Conservation (phyloP, 306 rosid genomes). For the Acacia acuminata region DNA sequence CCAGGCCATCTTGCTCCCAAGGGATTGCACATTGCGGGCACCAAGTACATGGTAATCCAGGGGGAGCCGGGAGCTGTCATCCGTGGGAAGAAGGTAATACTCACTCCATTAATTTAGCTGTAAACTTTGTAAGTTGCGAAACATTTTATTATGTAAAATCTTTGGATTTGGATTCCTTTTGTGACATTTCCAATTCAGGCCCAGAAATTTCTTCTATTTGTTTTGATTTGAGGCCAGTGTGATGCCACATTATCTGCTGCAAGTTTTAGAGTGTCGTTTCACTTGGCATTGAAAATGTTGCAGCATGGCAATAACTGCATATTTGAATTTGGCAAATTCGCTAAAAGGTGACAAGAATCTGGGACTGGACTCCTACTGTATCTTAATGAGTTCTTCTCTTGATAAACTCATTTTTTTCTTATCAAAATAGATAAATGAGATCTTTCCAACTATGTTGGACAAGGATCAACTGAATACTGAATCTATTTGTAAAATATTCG, state of each 20-base stretch:
- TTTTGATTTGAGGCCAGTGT: neutral
- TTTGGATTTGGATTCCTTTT: neutral
- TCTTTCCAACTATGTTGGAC: neutral
- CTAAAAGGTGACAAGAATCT: neutral
- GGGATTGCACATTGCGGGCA: conserved; percentile 74
- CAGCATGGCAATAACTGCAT: neutral
- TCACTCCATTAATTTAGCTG: neutral
- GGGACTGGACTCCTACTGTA: neutral
- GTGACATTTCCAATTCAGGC: neutral
- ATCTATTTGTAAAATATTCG: neutral
- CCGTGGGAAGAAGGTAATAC: conserved; percentile 85
- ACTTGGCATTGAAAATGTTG: neutral
- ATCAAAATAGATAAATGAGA: neutral
- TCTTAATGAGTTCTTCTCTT: neutral
- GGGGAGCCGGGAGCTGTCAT: conserved; percentile 97
- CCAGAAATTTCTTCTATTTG: neutral
- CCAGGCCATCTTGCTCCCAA: conserved; percentile 97
- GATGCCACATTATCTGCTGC: neutral
- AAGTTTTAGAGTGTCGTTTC: neutral
- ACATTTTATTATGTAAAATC: neutral
- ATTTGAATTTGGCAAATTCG: neutral
- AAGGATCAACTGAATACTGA: neutral
- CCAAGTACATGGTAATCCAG: conserved; percentile 92
- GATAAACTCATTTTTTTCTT: neutral
- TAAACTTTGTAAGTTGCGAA: neutral